Evolutionary conservation across 352 stramenopile species (phyloP), one percentile per base, ranked within the genome.

Genomic region (Aphanomyces euteiches): DNA sequence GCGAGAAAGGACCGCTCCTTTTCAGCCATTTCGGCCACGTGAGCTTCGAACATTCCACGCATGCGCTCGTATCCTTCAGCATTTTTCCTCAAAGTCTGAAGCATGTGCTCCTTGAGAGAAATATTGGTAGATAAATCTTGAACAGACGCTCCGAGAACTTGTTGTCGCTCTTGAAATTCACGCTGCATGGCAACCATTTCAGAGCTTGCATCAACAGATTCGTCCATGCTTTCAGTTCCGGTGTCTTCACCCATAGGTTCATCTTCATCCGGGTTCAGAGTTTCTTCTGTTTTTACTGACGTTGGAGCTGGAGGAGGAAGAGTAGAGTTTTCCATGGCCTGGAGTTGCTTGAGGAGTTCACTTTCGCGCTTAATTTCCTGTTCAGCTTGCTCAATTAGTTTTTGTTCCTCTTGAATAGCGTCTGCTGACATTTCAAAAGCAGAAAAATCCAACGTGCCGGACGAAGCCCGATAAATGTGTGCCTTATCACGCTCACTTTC

Each of bases 51-150:
- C 54, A 92, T 90, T 13, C 57, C 91, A 66, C 88, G 89, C 73
- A 95, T 79, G 7, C 83, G 80, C 41, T 93, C 86, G 65, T 92
- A 95, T 53, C 91, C 91, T 73, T 91, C 85, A 74, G 93, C 83
- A 8, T 82, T 78, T 41, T 89, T 78, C 1, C 83, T 82, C 63
- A 95, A 85, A 48, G 89, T 91, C 38, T 90, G 80, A 7, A 94
- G 78, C 15, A 95, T 79, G 21, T 94, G 83, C 71, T 95, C 86
- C 58, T 95, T 95, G 19, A 94, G 66, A 7, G 88, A 92, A 72
- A 95, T 95, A 40, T 94, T 83, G 40, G 91, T 83, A 37, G 83
- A 79, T 21, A 95, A 69, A 54, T 92, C 86, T 59, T 93, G 78
- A 5, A 94, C 86, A 3, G 82, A 90, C 40, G 93, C 84, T 13